Base-by-base conservation (phyloP, 1,284 basidiomycete species). In the Pseudozyma pruni region DNA sequence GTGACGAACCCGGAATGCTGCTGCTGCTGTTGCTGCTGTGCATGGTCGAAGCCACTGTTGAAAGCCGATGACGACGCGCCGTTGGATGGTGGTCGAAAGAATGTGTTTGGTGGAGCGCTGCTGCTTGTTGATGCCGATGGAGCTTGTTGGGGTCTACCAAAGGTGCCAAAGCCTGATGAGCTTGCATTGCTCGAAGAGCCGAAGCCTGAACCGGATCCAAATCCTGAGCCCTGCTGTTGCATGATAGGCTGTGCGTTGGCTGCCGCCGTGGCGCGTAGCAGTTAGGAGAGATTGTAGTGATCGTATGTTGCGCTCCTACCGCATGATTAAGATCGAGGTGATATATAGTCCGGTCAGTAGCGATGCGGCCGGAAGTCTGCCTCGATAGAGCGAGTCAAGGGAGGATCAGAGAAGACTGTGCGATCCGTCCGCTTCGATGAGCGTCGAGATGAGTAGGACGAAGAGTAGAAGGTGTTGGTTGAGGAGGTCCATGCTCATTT, bases 91-190 rank as follows among this genome's bases (percentile, higher is more conserved):
- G 62, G 51, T 14, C 51, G 51, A 55, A 41, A 49, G 43, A 64
- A 67, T 7, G 58, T 61, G 33, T 60, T 61, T 11, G 64, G 56
- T 19, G 64, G 64, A 16, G 54, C 54, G 16, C 56, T 61, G 39
- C 58, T 50, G 39, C 58, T 50, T 27, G 52, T 51, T 13, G 64
- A 40, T 27, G 41, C 33, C 9, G 48, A 56, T 11, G 61, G 37
- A 6, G 34, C 34, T 37, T 64, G 62, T 29, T 64, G 62, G 23
- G 62, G 47, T 13, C 51, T 35, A 1, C 19, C 42, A n/a, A 59
- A 66, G 1, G 56, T 32, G 14, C 56, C 47, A 29, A 66, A 59
- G 13, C 40, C 42, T 10, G 43, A 39, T 13, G 44, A 23, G 6
- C 46, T 31, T 11, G 35, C 14, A 4, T 47, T 6, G 20, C 31